Evolutionary conservation across 768 basidiomycete species (phyloP), one percentile per base, ranked within the genome.

Genomic region (Strobilomyces confusus): DNA sequence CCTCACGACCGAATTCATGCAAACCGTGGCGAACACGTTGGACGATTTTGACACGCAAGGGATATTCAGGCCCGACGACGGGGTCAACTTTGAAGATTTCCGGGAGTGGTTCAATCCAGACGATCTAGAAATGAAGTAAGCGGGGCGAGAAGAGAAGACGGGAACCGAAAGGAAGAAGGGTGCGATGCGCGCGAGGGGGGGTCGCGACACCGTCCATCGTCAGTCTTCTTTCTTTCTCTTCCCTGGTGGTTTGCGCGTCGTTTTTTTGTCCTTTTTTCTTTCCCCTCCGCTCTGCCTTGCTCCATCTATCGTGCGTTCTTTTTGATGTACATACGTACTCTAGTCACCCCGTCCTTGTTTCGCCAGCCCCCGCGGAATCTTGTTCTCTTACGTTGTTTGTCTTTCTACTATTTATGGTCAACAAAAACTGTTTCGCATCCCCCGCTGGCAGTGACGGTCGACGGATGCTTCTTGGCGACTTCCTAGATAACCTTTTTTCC

Each of bases 71-170:
- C 58, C 68, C n/a, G 74, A 77, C 46, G 75, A 74, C 53, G 55
- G 55, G 0, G 69, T 86, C 63, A 81, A 84, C 62, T 86, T 87
- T 58, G 86, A 86, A 62, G 86, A 87, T 61, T 88, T 88, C 68
- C 82, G 83, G 51, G 82, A 86, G 61, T 88, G 86, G 86, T 87
- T 89, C 59, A 84, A 82, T 63, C 78, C 77, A 7, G 79, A 83
- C 26, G 68, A 70, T 57, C 41, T 70, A 53, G 68, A 68, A 1
- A 59, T 69, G 50, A 69, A 68, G 58, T 65, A 41, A 57, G 30
- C 7, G 15, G 25, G 23, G 26, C 1, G 32, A 3, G 17, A 19
- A 29, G 47, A 20, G 15, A 32, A 40, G 38, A 36, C 34, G 38
- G 37, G 54, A 47, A 33, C 46, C 20, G 46, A 54, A 26, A 29